Percentiles rank a stretch among this genome's conserved stretches.
Evolutionary conservation across 2,329 filamentous ascomycete species (phyloP).

Genomic region (Fragosphaeria purpurea): DNA sequence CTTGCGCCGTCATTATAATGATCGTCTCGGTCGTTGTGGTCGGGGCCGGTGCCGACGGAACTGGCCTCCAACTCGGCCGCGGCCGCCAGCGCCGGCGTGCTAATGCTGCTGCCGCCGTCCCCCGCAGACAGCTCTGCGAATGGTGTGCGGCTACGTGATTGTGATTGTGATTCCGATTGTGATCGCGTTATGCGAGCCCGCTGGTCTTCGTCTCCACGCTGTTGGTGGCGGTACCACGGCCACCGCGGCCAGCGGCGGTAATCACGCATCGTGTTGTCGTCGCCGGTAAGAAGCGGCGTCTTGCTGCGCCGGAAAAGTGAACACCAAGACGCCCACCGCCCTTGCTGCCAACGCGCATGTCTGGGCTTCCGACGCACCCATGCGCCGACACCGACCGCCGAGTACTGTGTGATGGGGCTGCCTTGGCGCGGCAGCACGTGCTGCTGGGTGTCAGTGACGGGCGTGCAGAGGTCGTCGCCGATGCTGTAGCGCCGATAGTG

Average conservation of each 20-base stretch:
- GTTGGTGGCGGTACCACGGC: background rate
- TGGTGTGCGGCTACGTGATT: background rate
- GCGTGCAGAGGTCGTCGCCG: too few species aligned
- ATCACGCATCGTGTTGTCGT: too few species aligned
- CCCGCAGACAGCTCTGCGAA: background rate
- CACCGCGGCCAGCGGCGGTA: background rate
- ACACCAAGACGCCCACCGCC: too few species aligned
- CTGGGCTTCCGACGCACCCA: background rate
- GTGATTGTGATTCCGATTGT: background rate
- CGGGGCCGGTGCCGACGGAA: background rate
- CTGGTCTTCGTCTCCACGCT: background rate
- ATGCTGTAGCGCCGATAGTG: too few species aligned
- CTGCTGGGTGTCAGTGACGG: too few species aligned
- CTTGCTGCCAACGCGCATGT: too few species aligned
- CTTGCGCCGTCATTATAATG: background rate
- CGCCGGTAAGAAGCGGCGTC: too few species aligned
- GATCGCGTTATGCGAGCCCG: background rate
- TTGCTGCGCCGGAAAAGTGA: too few species aligned
- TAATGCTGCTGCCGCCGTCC: background rate
- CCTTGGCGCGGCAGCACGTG: background rate
- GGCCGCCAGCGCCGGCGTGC: background rate
- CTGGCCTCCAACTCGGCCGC: background rate
- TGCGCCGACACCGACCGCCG: constrained; percentile 6
- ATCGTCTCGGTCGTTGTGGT: background rate
- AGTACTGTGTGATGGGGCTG: background rate